Evolutionary conservation across 768 basidiomycete genomes (phyloP), one percentile per base, ranked within the genome.

Genomic region (Lactifluus hygrophoroides): DNA sequence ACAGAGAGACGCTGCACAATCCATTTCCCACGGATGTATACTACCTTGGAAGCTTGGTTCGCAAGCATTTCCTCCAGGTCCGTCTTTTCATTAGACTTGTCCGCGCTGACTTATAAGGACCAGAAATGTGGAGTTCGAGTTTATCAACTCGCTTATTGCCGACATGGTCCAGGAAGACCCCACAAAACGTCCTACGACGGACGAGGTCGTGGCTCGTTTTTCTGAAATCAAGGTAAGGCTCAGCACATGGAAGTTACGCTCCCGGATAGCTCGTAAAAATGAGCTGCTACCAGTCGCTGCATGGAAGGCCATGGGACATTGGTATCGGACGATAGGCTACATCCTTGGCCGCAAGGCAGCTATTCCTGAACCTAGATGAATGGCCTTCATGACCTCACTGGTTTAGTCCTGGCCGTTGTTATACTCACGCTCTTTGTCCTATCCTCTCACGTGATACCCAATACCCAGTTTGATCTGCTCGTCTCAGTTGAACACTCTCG

Each of bases 141-240:
- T 59, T 23, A 40, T 59, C 23, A 11, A 54, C 13, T 8, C 21
- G 32, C 48, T 66, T 8, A 62, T 68, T n/a, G n/a, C n/a, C n/a
- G n/a, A n/a, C n/a, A n/a, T n/a, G n/a, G n/a, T n/a, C n/a, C n/a
- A n/a, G n/a, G n/a, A n/a, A n/a, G n/a, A n/a, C n/a, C n/a, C n/a
- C n/a, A n/a, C n/a, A n/a, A n/a, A n/a, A n/a, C n/a, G 74, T 11
- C 74, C 73, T 0, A 70, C 27, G 2, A 38, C 43, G 27, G 28
- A 48, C 46, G 62, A 44, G 78, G 82, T 66, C 77, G 51, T 53
- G 2, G 2, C 42, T 16, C 51, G 51, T 7, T 28, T 52, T 42
- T 28, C 27, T 7, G 52, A 44, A 19, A 34, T 44, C 21, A 21
- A 25, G 43, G 4, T 19, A 2, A 45, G 25, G 23, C 52, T 54